Conservation (phyloP, 2,329 filamentous ascomycete genomes). For the Dactylellina sp. region DNA sequence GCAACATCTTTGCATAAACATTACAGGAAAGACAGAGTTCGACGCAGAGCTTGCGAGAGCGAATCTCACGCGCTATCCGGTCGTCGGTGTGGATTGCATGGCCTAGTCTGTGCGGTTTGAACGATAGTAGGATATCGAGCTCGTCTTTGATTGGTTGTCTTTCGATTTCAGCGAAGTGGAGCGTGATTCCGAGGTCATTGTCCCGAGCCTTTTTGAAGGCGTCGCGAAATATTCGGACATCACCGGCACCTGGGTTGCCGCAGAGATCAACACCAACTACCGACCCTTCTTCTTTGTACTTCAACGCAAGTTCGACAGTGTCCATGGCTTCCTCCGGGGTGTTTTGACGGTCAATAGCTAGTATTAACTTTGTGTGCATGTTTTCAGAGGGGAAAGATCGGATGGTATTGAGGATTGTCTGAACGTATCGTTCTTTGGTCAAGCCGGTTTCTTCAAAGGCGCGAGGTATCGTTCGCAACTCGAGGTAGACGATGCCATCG, state of each 20-base stretch:
- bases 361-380: conserved; percentile 75
- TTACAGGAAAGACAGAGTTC: conserved; percentile 86
- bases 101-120: conserved; percentile 76
- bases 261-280: conserved; percentile 82
- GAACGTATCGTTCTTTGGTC: conserved; percentile 74
- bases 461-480: conserved; percentile 83
- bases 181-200: conserved; percentile 72
- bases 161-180: conserved; percentile 81
- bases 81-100: conserved; percentile 82
- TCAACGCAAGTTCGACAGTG: conserved; percentile 73
- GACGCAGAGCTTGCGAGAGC: conserved; percentile 71
- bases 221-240: conserved; percentile 71
- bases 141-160: conserved; percentile 71
- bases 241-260: conserved; percentile 75
- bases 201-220: conserved; percentile 71
- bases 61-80: conserved; percentile 70
- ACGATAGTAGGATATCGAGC: conserved; percentile 73
- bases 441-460: conserved; percentile 69
- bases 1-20: conserved; percentile 78
- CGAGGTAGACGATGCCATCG: conserved; percentile 81
- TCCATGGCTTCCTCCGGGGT: conserved; percentile 71
- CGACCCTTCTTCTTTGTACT: conserved; percentile 66
- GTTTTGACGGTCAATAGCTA: conserved; percentile 79
- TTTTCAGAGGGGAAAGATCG: conserved; percentile 66
- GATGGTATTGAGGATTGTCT: conserved; percentile 75